Percentiles rank a stretch among this genome's conserved stretches.
phyloP scores from a whole-genome alignment of 345 rosid species.

The Carallia brachiata region DNA sequence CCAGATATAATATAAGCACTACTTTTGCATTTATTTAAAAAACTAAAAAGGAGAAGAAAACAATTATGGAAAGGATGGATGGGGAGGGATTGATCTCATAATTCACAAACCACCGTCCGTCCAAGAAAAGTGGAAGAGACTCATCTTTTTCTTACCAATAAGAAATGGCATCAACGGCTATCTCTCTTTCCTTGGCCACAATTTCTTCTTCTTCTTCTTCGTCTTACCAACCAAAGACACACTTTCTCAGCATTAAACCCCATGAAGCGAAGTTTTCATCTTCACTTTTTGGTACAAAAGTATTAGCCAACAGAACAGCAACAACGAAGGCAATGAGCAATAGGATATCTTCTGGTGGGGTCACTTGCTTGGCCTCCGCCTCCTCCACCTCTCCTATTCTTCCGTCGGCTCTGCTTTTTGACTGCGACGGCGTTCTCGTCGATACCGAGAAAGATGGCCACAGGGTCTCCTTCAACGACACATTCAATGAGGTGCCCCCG shows the following conservation, averaged over 20 bases:
- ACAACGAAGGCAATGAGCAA: constrained; percentile 21
- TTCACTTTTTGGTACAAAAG: constrained; percentile 21
- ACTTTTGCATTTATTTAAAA: no score
- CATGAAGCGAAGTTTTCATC: constrained; percentile 20
- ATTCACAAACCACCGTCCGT: constrained; percentile 2
- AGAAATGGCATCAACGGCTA: constrained; percentile 34
- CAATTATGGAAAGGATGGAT: no score
- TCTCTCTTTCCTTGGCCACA: constrained; percentile 39
- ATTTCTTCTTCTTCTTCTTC: constrained; percentile 18
- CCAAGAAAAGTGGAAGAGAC: constrained; percentile 3
- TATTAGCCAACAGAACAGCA: constrained; percentile 11
- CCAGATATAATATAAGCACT: no score
- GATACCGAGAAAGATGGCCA: constrained; percentile 98
- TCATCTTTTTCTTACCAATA: not conserved
- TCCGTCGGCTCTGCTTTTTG: constrained; percentile 81
- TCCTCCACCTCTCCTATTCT: constrained; percentile 41
- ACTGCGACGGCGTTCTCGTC: constrained; percentile 95
- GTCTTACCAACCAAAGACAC: constrained; percentile 18
- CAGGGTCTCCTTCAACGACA: constrained; percentile 88
- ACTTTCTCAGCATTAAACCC: constrained; percentile 20
- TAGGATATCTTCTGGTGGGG: constrained; percentile 16
- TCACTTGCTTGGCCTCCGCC: constrained; percentile 44
- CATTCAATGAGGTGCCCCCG: constrained; percentile 64
- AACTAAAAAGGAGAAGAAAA: no score
- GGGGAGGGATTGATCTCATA: no score